Evolutionary conservation across 495 filamentous ascomycete species (phyloP), one percentile per base, ranked within the genome.

Genomic region (Cetradonia linearis): DNA sequence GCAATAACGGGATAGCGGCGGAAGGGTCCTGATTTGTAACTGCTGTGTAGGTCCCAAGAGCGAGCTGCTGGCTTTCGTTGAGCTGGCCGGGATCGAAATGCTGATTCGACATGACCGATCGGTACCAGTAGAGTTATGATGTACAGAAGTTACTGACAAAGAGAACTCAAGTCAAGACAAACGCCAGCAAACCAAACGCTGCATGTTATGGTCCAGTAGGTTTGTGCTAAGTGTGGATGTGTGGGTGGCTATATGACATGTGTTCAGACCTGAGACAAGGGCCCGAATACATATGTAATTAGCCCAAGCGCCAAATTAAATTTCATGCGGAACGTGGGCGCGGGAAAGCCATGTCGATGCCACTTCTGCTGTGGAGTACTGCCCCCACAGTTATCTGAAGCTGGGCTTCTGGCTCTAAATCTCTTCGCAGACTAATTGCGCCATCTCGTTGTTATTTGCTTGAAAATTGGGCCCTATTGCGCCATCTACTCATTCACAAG

Each of bases 11-110:
- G 50, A 97, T 79, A 8, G 93, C 94, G 62, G 88, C 84, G 42
- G 79, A 76, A 53, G 81, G 70, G 38, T 89, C 85, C 70, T 95
- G 90, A 62, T 89, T 83, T 8, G 93, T 97, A 30, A 98, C 86
- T 44, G 88, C 78, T 31, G 83, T 91, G 70, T 89, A 96, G 66
- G 92, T 92, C 59, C 92, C 84, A 37, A 98, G 80, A 53, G 86
- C 86, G 30, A 83, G 77, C 68, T 86, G 87, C 78, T 97, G 90
- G 62, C 76, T 80, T 52, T 82, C 75, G 18, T 83, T 85, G 53
- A 97, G 89, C 70, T 80, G 75, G 60, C 76, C 72, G 61, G 89
- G 77, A 68, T 95, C 87, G 38, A 80, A 65, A 5, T 72, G 76
- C 27, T 63, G 65, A 61, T 67, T 67, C 20, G 66, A 55, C 66